Evolutionary conservation across 768 basidiomycete genomes (phyloP).

Genomic region (Auricularia sp.): DNA sequence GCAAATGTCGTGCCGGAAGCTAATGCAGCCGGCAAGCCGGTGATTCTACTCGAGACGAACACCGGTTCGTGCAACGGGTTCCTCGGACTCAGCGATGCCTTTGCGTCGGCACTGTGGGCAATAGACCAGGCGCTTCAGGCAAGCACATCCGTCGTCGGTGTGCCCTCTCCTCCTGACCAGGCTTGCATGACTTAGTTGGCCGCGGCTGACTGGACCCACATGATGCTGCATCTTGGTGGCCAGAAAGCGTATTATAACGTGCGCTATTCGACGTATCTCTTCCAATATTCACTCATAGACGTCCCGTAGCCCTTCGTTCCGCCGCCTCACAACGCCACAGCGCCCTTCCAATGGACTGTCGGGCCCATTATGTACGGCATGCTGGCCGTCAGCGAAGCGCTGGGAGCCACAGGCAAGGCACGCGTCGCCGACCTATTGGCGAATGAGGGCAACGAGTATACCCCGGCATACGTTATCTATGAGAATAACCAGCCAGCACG

Average conservation of each 20-base stretch:
- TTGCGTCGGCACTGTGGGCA: constrained; percentile 42
- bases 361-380: constrained; percentile 40
- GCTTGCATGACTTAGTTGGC: constrained; percentile 24
- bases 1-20: constrained; percentile 25
- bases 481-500: constrained; percentile 49
- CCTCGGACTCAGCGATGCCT: constrained; percentile 39
- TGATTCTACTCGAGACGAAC: constrained; percentile 48
- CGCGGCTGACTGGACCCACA: constrained; percentile 35
- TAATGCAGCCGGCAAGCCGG: constrained; percentile 25
- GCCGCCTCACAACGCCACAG: constrained; percentile 35
- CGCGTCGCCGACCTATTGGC: constrained; percentile 34
- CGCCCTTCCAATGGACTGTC: constrained; percentile 43
- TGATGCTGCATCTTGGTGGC: constrained; percentile 40
- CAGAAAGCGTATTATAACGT: constrained; percentile 45
- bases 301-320: constrained; percentile 40
- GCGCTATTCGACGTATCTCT: constrained; percentile 13
- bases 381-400: constrained; percentile 35
- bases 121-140: constrained; percentile 37
- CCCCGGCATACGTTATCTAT: constrained; percentile 41
- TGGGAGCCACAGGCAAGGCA: constrained; percentile 32
- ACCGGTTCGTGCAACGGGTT: constrained; percentile 48
- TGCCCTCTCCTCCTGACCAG: not conserved
- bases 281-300: not conserved
- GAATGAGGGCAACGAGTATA: constrained; percentile 30
- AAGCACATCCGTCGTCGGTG: not conserved